Conservation (phyloP, 2,329 filamentous ascomycete genomes). For the Cladosporium sp. region DNA sequence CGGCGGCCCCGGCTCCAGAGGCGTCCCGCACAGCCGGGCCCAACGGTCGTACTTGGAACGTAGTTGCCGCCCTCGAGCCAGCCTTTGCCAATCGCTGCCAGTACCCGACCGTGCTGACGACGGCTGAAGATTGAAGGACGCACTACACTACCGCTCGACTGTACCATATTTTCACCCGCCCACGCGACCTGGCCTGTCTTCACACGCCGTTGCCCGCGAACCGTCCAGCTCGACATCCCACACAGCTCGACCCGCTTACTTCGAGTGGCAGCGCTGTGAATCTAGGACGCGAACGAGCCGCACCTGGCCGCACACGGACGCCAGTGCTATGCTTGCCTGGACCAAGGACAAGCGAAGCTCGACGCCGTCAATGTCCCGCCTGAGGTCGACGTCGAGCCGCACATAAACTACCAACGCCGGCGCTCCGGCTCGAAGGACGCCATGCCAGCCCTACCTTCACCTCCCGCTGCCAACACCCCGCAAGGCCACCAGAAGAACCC, state of each 20-base stretch:
- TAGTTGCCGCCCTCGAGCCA: conserved; percentile 3
- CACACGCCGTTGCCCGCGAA: no score
- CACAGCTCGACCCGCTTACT: no score
- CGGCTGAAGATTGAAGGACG: conserved; percentile 7
- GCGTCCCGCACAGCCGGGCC: background rate
- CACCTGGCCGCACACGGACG: background rate
- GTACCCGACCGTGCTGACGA: conserved; percentile 3
- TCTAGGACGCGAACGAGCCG: background rate
- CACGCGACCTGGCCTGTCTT: background rate
- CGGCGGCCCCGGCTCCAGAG: background rate
- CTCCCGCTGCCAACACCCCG: conserved; percentile 1
- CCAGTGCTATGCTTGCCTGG: conserved; percentile 10
- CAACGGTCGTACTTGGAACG: background rate
- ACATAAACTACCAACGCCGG: background rate
- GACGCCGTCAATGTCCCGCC: conserved; percentile 7
- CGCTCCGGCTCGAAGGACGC: background rate
- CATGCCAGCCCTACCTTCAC: conserved; percentile 7
- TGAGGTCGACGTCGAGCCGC: conserved; percentile 4
- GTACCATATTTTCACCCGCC: background rate
- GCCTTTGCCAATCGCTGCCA: conserved; percentile 4
- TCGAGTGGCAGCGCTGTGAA: no score
- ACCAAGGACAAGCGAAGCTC: conserved; percentile 3
- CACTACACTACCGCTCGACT: background rate
- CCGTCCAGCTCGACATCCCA: no score
- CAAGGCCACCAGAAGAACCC: conserved; percentile 5